Conservation (phyloP, 441 rosid genomes). For the Adansonia gregorii region DNA sequence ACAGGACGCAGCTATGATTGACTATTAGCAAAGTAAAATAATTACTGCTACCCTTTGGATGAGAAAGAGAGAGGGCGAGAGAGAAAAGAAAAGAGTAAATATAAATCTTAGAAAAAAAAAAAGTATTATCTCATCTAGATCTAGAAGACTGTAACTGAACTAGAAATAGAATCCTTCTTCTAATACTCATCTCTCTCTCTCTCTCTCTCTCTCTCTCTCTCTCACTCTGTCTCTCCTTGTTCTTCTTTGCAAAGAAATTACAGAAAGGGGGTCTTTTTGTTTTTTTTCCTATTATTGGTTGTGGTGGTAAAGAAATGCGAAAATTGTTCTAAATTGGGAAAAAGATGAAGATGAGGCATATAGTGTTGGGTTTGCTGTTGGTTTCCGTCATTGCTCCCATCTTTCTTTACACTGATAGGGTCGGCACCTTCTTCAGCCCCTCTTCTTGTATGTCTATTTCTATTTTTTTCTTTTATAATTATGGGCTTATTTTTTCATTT, state of each 20-base stretch:
- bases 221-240: not conserved
- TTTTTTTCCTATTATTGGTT: not conserved
- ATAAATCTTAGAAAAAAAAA: not conserved
- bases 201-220: not conserved
- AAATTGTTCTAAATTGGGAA: not conserved
- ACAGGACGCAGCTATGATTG: not conserved
- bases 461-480: not conserved
- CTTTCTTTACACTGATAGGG: conserved; percentile 50
- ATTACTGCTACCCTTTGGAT: not conserved
- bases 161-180: not conserved
- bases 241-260: not conserved
- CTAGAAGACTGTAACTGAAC: not conserved
- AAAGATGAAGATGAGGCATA: conserved; percentile 49
- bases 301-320: conserved; percentile 16
- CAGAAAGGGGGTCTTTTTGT: not conserved
- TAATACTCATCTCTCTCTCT: not conserved
- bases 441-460: conserved; percentile 41
- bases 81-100: not conserved
- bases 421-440: conserved; percentile 41
- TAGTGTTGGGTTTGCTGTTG: conserved; percentile 54
- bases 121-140: conserved; percentile 2
- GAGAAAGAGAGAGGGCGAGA: too few relatives aligned
- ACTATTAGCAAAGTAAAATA: not conserved
- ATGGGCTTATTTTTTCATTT: not conserved
- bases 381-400: conserved; percentile 66